Evolutionary conservation across 2,329 filamentous ascomycete species (phyloP).

Genomic region (Beauveria sp.): DNA sequence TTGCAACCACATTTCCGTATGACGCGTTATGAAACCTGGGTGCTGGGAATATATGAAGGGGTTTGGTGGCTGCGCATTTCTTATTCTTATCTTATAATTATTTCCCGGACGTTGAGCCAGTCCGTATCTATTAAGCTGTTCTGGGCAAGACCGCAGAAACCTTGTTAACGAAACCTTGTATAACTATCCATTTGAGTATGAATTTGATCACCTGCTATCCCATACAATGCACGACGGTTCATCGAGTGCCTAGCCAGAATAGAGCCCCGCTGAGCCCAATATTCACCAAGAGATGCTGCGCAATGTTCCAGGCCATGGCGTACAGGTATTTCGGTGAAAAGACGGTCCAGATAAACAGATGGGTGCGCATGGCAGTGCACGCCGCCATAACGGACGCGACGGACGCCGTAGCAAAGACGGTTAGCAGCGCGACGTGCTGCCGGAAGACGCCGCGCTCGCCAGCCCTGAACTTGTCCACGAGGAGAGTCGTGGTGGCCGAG

Average conservation of each 20-base stretch:
- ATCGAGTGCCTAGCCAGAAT: constrained; percentile 41
- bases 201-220: not conserved
- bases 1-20: not conserved
- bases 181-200: not conserved
- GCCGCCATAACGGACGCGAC: constrained; percentile 76
- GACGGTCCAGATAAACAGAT: constrained; percentile 97
- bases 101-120: not conserved
- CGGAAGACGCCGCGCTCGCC: constrained; percentile 27
- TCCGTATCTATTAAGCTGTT: not conserved
- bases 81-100: not conserved
- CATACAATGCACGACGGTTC: not conserved
- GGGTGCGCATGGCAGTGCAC: constrained; percentile 74
- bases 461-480: constrained; percentile 33
- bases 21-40: constrained; percentile 1
- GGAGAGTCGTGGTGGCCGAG: constrained; percentile 53
- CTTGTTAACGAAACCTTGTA: too few relatives aligned
- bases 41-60: constrained; percentile 5
- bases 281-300: constrained; percentile 71
- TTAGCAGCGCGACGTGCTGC: constrained; percentile 56
- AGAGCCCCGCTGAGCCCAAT: constrained; percentile 52
- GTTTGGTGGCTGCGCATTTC: constrained; percentile 1
- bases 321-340: constrained; percentile 97
- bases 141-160: not conserved
- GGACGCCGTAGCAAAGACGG: constrained; percentile 60
- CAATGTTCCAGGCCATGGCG: constrained; percentile 78